phyloP scores from a whole-genome alignment of 768 basidiomycete species.

The Mycena leptocephala region DNA sequence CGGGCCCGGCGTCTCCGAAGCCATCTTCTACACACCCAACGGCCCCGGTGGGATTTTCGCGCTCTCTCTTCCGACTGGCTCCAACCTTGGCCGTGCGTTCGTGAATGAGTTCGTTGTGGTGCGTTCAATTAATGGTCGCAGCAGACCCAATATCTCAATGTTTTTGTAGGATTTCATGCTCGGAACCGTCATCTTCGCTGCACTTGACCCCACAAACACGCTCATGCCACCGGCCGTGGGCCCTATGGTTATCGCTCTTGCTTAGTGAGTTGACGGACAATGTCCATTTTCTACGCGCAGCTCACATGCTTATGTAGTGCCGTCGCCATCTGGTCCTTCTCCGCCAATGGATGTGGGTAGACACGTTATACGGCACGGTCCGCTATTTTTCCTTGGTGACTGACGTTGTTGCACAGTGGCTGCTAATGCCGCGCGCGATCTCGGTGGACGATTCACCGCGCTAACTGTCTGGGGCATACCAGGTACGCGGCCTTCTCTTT shows the following conservation, averaged over 20 bases:
- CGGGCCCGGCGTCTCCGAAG: no score
- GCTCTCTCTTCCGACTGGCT: conserved; percentile 61
- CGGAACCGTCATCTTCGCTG: no score
- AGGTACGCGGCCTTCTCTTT: conserved; percentile 47
- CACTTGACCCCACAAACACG: no score
- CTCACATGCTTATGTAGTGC: conserved; percentile 52
- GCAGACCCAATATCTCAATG: background rate
- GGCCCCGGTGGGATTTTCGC: conserved; percentile 69
- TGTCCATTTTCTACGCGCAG: conserved; percentile 39
- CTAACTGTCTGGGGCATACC: conserved; percentile 72
- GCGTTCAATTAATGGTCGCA: no score
- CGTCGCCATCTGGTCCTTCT: conserved; percentile 74
- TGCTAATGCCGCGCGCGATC: conserved; percentile 78
- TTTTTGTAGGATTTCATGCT: conserved; percentile 61
- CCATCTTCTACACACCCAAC: conserved; percentile 56
- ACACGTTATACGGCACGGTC: background rate
- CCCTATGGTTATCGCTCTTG: no score
- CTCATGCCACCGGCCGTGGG: no score
- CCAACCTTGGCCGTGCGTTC: conserved; percentile 62
- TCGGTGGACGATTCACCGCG: conserved; percentile 74
- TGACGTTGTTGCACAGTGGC: conserved; percentile 51
- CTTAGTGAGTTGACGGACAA: no score
- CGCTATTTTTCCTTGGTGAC: background rate
- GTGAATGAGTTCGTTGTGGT: conserved; percentile 74
- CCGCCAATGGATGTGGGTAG: conserved; percentile 56